Conservation (phyloP, 1,139 yeast species). For the Candida sp. region DNA sequence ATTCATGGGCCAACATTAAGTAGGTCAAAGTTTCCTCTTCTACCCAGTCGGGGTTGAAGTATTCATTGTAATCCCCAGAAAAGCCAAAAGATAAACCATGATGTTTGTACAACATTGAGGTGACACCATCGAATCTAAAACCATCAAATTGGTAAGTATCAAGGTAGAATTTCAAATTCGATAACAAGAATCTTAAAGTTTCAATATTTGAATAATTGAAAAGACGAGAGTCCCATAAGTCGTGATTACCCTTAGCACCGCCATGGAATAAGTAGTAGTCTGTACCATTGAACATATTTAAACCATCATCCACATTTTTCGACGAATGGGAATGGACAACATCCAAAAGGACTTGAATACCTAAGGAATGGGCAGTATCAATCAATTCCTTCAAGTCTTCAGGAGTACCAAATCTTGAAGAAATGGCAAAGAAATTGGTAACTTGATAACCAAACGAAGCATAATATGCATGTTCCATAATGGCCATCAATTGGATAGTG, state of each 20-base stretch:
- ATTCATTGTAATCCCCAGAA: conserved; percentile 91
- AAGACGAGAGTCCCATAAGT: conserved; percentile 91
- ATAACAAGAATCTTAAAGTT: conserved; percentile 79
- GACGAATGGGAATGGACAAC: conserved; percentile 97
- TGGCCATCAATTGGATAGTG: conserved; percentile 93
- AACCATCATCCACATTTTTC: conserved; percentile 90
- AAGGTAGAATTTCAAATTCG: conserved; percentile 82
- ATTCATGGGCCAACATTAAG: conserved; percentile 81
- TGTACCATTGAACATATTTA: conserved; percentile 92
- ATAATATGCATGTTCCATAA: conserved; percentile 98
- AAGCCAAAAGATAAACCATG: conserved; percentile 92
- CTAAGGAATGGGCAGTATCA: conserved; percentile 88
- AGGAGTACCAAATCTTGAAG: conserved; percentile 92
- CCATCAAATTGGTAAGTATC: conserved; percentile 91
- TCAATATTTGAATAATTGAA: conserved; percentile 92
- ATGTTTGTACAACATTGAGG: conserved; percentile 86
- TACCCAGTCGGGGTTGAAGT: conserved; percentile 75
- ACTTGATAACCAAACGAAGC: conserved; percentile 98
- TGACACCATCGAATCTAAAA: conserved; percentile 95
- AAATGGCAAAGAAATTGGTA: conserved; percentile 85
- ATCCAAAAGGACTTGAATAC: conserved; percentile 83
- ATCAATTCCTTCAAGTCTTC: conserved; percentile 89
- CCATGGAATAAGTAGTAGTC: conserved; percentile 95
- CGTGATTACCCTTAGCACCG: conserved; percentile 81
- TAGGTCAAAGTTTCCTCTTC: conserved; percentile 87